Evolutionary conservation across 2,329 filamentous ascomycete genomes (phyloP), one percentile per base, ranked within the genome.

Genomic region (Phialocephala subalpina): DNA sequence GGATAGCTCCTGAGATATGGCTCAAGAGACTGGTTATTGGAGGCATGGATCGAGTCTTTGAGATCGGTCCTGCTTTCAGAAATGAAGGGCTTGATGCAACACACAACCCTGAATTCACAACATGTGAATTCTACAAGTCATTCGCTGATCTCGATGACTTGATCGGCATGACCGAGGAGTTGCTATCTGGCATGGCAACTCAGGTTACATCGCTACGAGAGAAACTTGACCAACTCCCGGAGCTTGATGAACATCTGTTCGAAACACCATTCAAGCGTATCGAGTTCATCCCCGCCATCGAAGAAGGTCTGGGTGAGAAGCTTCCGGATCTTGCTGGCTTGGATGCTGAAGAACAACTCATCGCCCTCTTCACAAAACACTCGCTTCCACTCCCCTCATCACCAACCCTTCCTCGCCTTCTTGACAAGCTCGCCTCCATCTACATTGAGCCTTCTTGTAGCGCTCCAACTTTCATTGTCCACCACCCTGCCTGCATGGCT

Each of bases 71-170:
- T 3, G 89, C 90, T 14, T 99, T 99, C 79, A 88, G 96, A 52
- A 99, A 99, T 77, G 96, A 99, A 81, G 93, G 93, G 78, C 81
- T 97, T 40, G 94, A 97, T 77, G 87, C 86, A 35, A 97, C 93
- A 0, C 96, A 99, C 77, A 99, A 99, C 76, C 95, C 96, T 0
- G 96, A 99, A 77, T 99, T 98, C 80, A 96, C 92, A 53, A 98
- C 93, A 67, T 98, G 95, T 82, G 96, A 99, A 80, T 98, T 97
- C 80, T 99, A 99, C 80, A 90, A 92, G 67, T 90, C 94, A 2
- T 97, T 94, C 74, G 89, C 91, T 67, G 92, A 90, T 69, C 84
- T 97, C 0, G 82, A 89, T 40, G 87, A 92, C 49, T 82, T 98
- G 59, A 94, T 97, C 75, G 76, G 79, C 22, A 87, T 89, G 76